These are phyloP conservation scores for Gonapodya prolifera DNA, from an alignment of 192 early-diverging fungal genomes.

Conservation along the genomic window DNA sequence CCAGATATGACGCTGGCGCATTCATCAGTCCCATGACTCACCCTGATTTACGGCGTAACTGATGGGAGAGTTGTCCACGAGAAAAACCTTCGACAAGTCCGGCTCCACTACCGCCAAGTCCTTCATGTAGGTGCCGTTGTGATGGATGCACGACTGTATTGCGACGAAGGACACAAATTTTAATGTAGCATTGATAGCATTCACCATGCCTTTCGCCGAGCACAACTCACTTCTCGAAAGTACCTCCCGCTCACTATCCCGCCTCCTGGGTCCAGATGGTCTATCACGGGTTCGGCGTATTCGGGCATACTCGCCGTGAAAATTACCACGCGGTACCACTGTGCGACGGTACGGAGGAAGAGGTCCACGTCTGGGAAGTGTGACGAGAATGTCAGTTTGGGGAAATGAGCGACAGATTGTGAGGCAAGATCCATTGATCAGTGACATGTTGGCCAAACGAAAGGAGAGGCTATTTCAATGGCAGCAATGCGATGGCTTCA, in stretches of 20 bases:
- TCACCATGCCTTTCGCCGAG: neutral
- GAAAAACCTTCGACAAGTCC: constrained; percentile 65
- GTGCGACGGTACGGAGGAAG: constrained; percentile 15
- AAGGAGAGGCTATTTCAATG: too few species aligned
- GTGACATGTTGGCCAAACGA: too few species aligned
- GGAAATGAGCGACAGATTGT: neutral
- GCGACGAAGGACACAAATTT: constrained; percentile 2
- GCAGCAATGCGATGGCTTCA: too few species aligned
- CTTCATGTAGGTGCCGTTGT: constrained; percentile 61
- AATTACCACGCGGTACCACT: constrained; percentile 85
- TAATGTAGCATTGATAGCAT: neutral
- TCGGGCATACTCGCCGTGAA: constrained; percentile 85
- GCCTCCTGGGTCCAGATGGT: constrained; percentile 63
- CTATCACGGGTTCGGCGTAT: constrained; percentile 91
- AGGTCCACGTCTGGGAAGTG: neutral
- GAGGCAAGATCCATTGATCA: too few species aligned
- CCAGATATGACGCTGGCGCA: neutral
- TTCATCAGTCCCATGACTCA: constrained; percentile 10
- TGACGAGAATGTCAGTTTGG: neutral
- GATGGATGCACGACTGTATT: constrained; percentile 52
- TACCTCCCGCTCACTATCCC: constrained; percentile 57
- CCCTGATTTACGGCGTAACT: constrained; percentile 63
- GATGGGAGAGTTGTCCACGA: constrained; percentile 72
- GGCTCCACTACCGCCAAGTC: constrained; percentile 59
- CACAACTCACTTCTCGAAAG: constrained; percentile 57